Conservation (phyloP, 352 stramenopile species). For the Phytopythium kandeliae region DNA sequence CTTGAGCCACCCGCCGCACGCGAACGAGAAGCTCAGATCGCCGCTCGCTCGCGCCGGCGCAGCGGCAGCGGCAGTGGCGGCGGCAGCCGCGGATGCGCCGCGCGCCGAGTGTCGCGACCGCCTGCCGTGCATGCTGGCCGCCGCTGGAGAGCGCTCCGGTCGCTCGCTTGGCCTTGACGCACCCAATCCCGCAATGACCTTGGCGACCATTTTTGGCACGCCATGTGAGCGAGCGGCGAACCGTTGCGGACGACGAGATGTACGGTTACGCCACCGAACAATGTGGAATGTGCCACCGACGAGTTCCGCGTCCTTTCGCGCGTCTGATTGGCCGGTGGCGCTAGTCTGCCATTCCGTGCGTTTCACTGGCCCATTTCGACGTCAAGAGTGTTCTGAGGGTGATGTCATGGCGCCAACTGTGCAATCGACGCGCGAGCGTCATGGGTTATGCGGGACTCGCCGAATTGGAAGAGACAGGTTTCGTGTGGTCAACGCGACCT, state of each 20-base stretch:
- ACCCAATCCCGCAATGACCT: background rate
- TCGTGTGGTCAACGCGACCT: background rate
- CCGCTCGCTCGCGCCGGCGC: background rate
- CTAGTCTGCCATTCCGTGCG: too few relatives aligned
- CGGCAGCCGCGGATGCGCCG: background rate
- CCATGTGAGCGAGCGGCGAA: too few relatives aligned
- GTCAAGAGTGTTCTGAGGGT: background rate
- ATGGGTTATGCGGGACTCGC: background rate
- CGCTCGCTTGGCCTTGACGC: background rate
- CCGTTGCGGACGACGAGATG: background rate
- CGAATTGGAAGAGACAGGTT: background rate
- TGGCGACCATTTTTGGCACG: background rate
- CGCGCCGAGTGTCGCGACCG: background rate
- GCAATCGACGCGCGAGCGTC: background rate
- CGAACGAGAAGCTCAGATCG: slow-evolving; percentile 79
- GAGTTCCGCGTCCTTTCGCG: slow-evolving; percentile 6
- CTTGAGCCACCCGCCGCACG: slow-evolving; percentile 84
- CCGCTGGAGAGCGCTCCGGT: too few relatives aligned
- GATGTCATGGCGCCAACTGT: slow-evolving; percentile 4
- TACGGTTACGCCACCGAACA: background rate
- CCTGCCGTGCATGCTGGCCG: background rate
- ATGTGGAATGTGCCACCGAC: slow-evolving; percentile 7
- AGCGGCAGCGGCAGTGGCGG: too few relatives aligned
- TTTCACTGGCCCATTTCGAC: slow-evolving; percentile 1
- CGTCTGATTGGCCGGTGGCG: too few relatives aligned